These are phyloP conservation scores for Camelina neglecta DNA, from an alignment of 345 rosid species.

Conservation along the genomic window DNA sequence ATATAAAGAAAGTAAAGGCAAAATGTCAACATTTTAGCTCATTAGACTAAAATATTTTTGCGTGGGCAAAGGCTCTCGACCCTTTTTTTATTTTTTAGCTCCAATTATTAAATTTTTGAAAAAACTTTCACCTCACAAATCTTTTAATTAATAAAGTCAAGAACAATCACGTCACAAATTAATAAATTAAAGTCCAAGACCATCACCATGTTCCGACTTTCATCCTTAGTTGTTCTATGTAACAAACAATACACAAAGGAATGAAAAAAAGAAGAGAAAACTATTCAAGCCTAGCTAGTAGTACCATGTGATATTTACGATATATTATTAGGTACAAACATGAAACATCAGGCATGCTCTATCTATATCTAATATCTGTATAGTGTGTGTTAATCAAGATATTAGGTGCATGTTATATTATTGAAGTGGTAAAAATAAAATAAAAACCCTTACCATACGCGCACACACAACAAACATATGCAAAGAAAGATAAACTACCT, in stretches of 20 bases:
- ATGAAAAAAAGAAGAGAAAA: background rate
- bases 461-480: constrained; percentile 9
- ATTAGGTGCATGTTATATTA: constrained; percentile 20
- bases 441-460: background rate
- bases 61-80: constrained; percentile 2
- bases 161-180: constrained; percentile 8
- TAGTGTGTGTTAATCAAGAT: constrained; percentile 5
- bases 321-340: constrained; percentile 23
- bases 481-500: constrained; percentile 20
- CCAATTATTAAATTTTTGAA: constrained; percentile 13
- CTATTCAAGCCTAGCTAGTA: background rate
- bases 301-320: constrained; percentile 5
- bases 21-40: constrained; percentile 39
- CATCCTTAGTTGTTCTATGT: background rate
- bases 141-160: constrained; percentile 15
- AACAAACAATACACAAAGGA: constrained; percentile 13
- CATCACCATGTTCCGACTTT: constrained; percentile 7
- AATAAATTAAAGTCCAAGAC: constrained; percentile 21
- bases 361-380: constrained; percentile 1
- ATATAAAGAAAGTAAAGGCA: constrained; percentile 8
- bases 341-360: constrained; percentile 21
- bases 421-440: background rate
- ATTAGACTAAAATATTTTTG: constrained; percentile 1
- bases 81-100: background rate
- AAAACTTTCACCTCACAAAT: background rate